These are phyloP conservation scores for Xylariales sp. DNA, from an alignment of 2,329 filamentous ascomycete genomes.

Conservation along the genomic window DNA sequence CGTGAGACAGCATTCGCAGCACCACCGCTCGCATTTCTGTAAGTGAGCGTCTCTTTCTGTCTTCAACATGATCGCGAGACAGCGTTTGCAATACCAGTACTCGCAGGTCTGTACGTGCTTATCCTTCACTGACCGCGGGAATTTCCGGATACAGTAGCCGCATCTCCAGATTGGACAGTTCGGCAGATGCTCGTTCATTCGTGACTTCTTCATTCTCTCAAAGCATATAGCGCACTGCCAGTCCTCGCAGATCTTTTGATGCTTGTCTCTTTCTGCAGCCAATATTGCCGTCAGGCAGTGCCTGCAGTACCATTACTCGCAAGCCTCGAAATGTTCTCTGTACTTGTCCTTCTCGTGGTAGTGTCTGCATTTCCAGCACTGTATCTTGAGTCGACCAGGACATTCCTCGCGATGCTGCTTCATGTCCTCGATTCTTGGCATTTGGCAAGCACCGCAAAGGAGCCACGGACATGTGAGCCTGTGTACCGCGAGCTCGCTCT, in stretches of 20 bases:
- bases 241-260: constrained; percentile 2
- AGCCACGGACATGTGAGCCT: constrained; percentile 1
- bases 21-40: constrained; percentile 3
- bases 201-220: neutral
- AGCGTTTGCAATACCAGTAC: neutral
- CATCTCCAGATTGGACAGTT: constrained; percentile 3
- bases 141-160: neutral
- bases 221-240: constrained; percentile 4
- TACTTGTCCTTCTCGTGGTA: constrained; percentile 2
- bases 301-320: constrained; percentile 4
- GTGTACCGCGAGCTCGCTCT: constrained; percentile 3
- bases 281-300: constrained; percentile 1
- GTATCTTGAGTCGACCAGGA: constrained; percentile 2
- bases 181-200: neutral
- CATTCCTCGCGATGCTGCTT: constrained; percentile 3
- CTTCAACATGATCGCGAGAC: neutral
- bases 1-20: neutral
- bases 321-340: constrained; percentile 1
- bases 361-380: constrained; percentile 4
- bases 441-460: neutral
- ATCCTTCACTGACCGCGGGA: constrained; percentile 2
- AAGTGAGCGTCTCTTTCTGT: constrained; percentile 2
- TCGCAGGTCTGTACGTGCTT: constrained; percentile 1
- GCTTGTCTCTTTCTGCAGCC: constrained; percentile 4
- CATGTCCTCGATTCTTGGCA: neutral